phyloP scores from a whole-genome alignment of 345 rosid species.

The Aurinia saxatilis region DNA sequence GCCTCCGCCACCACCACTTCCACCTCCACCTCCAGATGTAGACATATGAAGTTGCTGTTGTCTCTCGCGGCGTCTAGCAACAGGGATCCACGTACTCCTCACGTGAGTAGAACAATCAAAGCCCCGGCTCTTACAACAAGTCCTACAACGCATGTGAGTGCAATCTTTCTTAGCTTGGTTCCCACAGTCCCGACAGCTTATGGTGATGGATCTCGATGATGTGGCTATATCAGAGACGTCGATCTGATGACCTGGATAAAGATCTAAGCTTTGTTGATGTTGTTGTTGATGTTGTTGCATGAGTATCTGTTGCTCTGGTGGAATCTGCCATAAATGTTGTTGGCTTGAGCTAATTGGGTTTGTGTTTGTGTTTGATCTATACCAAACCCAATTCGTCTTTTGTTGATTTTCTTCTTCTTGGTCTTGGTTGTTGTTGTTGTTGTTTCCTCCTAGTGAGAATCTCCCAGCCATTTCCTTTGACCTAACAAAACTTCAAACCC shows the following conservation, averaged over 20 bases:
- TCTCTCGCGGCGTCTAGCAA: conserved; percentile 67
- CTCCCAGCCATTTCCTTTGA: conserved; percentile 50
- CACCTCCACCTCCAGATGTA: conserved; percentile 15
- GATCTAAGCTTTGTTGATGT: conserved; percentile 50
- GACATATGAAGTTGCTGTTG: conserved; percentile 40
- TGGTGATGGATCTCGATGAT: conserved; percentile 28
- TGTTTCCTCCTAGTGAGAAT: conserved; percentile 50
- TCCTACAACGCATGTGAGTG: conserved; percentile 66
- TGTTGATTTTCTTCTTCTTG: conserved; percentile 26
- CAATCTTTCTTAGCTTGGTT: conserved; percentile 90
- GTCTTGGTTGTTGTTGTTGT: conserved; percentile 24
- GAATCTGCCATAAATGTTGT: conserved; percentile 36
- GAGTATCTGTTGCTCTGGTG: conserved; percentile 46
- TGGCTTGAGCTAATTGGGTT: conserved; percentile 15
- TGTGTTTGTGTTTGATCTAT: conserved; percentile 30
- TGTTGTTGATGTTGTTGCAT: conserved; percentile 24
- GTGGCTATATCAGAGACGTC: conserved; percentile 39
- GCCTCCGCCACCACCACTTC: conserved; percentile 5
- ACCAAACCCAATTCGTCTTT: conserved; percentile 50
- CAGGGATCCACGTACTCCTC: conserved; percentile 84
- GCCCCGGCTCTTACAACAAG: conserved; percentile 81
- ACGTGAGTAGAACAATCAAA: conserved; percentile 76
- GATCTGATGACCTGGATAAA: conserved; percentile 43
- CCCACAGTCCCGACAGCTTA: conserved; percentile 80
- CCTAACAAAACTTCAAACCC: conserved; percentile 34